Base-by-base conservation (phyloP, 73 alveolate species). In the Paramecium pentaurelia region DNA sequence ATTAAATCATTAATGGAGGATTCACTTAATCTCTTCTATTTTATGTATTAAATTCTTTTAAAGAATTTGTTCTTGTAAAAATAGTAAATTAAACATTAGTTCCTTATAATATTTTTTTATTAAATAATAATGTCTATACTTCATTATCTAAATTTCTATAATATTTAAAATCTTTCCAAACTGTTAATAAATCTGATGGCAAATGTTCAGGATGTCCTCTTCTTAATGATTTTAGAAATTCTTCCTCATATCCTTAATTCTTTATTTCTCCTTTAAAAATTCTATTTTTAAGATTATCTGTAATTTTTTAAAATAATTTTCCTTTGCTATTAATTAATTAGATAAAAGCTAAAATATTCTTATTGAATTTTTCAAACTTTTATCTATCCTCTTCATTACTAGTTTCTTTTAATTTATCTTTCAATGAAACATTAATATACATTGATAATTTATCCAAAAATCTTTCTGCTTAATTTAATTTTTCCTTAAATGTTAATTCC, bases 171-270 rank as follows among this genome's bases (percentile, higher is more conserved):
- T 54, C 70, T 28, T 54, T 54, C 70, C 32, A 54, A 54, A 54
- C 70, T 18, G 30, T 54, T 54, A 54, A 54, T 54, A 54, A 54
- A 54, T 54, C 70, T 4, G 70, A n/a, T 54, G 70, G 32, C 14
- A 54, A 54, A 54, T 54, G 84, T 68, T 68, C 84, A 68, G 84
- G 84, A 68, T 68, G 84, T 16, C 28, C 47, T 34, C 47, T 68
- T 68, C 84, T 68, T 34, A 68, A 32, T 1, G 40, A 28, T 68
- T 34, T 68, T 14, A 68, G n/a, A 68, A 68, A 68, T 34, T 68
- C 84, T 14, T 34, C 84, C 27, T 68, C 84, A 11, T 32, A 68
- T 12, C 47, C 84, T 14, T 12, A 16, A 68, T 68, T 68, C 51
- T 34, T 68, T 0, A 68, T 68, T 68, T 68, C 84, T 32, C 84